Conservation (phyloP, 2,329 filamentous ascomycete genomes). For the Colletotrichum gigasporum region DNA sequence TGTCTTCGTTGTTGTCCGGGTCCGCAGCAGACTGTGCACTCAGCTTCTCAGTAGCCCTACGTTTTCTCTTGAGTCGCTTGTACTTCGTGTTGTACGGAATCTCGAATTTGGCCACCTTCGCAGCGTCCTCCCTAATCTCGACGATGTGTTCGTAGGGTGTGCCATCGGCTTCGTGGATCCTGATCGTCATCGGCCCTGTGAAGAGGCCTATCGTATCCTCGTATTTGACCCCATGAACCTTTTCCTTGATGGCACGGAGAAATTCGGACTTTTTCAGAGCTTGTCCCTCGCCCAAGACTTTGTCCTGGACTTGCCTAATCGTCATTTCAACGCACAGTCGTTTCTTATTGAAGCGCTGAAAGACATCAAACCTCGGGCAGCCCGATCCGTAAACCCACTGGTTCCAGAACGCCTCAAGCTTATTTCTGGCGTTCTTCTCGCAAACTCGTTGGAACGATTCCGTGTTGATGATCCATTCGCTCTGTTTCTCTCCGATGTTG, state of each 20-base stretch:
- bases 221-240: conserved; percentile 73
- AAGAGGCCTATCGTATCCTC: conserved; percentile 82
- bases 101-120: conserved; percentile 81
- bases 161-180: conserved; percentile 97
- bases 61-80: conserved; percentile 88
- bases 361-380: conserved; percentile 87
- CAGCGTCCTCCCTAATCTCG: conserved; percentile 87
- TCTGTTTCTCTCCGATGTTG: conserved; percentile 68
- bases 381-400: conserved; percentile 93
- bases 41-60: conserved; percentile 53
- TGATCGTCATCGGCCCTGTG: conserved; percentile 95
- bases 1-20: conserved; percentile 74
- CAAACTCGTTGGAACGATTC: conserved; percentile 84
- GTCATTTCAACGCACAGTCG: conserved; percentile 93
- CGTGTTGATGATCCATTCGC: conserved; percentile 78
- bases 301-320: conserved; percentile 78
- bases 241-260: conserved; percentile 85
- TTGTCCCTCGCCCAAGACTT: conserved; percentile 36
- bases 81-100: conserved; percentile 99
- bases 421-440: conserved; percentile 88
- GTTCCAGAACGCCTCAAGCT: conserved; percentile 89
- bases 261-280: conserved; percentile 71
- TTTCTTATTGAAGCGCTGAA: conserved; percentile 97
- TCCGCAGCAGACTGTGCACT: conserved; percentile 67
- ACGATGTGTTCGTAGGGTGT: conserved; percentile 98